These are phyloP conservation scores for Chalciporus piperatus DNA, from an alignment of 768 basidiomycete species.

Conservation along the genomic window DNA sequence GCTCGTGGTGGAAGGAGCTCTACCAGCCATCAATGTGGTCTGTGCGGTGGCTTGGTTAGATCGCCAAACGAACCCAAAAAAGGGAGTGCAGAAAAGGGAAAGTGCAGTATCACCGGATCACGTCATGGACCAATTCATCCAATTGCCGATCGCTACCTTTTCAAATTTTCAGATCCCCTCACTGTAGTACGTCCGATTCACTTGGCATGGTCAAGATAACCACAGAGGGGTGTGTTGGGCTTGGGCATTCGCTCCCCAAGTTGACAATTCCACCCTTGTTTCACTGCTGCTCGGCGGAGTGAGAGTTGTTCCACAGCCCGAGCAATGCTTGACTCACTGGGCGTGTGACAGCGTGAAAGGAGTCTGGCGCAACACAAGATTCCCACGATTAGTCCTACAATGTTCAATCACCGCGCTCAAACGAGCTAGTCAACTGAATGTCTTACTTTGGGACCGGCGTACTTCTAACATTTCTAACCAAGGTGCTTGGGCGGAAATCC, in stretches of 20 bases:
- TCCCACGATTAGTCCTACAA: background rate
- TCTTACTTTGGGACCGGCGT: no score
- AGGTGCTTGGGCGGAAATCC: no score
- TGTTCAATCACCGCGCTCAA: background rate
- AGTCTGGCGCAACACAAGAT: background rate
- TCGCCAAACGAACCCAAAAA: conserved; percentile 14
- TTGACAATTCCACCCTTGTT: background rate
- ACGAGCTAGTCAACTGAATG: background rate
- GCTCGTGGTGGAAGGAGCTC: background rate
- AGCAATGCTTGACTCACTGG: background rate
- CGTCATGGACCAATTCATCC: conserved; percentile 30
- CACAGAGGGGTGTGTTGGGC: no score
- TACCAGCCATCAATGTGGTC: conserved; percentile 9
- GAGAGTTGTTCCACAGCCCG: background rate
- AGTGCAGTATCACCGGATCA: conserved; percentile 28
- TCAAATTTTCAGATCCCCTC: conserved; percentile 9
- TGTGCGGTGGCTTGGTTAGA: conserved; percentile 28
- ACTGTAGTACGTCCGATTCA: no score
- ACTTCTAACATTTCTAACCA: no score
- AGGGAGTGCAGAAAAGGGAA: conserved; percentile 10
- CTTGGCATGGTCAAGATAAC: no score
- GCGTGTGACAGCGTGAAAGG: background rate
- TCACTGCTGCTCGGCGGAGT: background rate
- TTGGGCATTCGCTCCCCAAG: no score
- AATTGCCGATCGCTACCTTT: conserved; percentile 32